Conservation (phyloP, 257 asterid species). For the Marsdenia floribunda region DNA sequence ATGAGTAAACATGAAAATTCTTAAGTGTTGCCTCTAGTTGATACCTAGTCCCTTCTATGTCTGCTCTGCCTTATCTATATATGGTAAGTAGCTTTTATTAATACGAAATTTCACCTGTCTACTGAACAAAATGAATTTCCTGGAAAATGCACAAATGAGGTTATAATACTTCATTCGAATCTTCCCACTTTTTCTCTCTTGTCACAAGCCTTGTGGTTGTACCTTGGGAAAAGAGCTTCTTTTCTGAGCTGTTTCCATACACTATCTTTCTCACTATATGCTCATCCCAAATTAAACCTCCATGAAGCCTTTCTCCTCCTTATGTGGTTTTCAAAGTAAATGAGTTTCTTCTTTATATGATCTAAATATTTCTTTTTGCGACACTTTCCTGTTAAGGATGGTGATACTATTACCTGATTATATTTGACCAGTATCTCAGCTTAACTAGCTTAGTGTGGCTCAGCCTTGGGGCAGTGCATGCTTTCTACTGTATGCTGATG, state of each 20-base stretch:
- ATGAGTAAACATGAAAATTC: background rate
- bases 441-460: background rate
- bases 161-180: background rate
- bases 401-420: background rate
- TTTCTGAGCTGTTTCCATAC: background rate
- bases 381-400: background rate
- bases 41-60: background rate
- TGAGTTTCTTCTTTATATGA: background rate
- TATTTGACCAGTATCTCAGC: background rate
- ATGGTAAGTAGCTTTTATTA: background rate
- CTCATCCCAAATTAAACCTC: background rate
- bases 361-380: background rate
- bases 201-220: background rate
- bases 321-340: background rate
- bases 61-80: background rate
- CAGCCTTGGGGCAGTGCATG: background rate
- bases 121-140: background rate
- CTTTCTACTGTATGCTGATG: background rate
- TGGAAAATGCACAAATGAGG: background rate
- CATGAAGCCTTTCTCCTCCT: background rate
- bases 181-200: background rate
- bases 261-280: background rate
- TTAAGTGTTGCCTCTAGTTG: background rate
- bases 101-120: background rate
- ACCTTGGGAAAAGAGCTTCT: background rate